Conservation (phyloP, 495 filamentous ascomycete species). For the Xylaria nigripes region DNA sequence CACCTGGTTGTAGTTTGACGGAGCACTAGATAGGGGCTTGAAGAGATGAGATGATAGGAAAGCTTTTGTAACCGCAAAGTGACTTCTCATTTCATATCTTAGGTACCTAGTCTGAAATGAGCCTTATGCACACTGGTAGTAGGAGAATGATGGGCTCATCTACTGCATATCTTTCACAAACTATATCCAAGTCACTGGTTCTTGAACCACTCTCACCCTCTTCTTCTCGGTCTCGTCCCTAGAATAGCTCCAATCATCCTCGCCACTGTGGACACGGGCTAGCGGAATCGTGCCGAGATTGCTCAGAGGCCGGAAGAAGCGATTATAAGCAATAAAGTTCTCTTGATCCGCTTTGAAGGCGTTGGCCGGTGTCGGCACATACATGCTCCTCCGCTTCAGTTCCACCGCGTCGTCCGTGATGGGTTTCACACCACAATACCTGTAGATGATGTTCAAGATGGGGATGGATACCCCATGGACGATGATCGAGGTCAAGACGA, state of each 20-base stretch:
- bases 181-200: not conserved
- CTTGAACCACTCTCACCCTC: not conserved
- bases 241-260: conserved; percentile 4
- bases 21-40: too few relatives aligned
- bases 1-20: too few relatives aligned
- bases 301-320: conserved; percentile 41
- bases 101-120: not conserved
- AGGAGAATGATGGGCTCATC: not conserved
- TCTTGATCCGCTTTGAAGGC: conserved; percentile 32
- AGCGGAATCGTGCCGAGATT: conserved; percentile 20
- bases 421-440: conserved; percentile 32
- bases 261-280: conserved; percentile 7
- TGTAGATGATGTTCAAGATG: conserved; percentile 40
- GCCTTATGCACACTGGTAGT: too few relatives aligned
- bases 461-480: conserved; percentile 53
- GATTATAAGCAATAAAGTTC: conserved; percentile 47
- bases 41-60: too few relatives aligned
- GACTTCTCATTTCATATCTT: too few relatives aligned
- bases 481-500: conserved; percentile 51
- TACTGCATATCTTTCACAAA: not conserved
- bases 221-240: conserved; percentile 9
- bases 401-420: conserved; percentile 48
- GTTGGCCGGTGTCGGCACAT: conserved; percentile 45
- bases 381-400: conserved; percentile 40
- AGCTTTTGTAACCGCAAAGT: too few relatives aligned